Evolutionary conservation across 805 yeast genomes (phyloP), one percentile per base, ranked within the genome.

Genomic region (Schwanniomyces pseudopolymorphus): DNA sequence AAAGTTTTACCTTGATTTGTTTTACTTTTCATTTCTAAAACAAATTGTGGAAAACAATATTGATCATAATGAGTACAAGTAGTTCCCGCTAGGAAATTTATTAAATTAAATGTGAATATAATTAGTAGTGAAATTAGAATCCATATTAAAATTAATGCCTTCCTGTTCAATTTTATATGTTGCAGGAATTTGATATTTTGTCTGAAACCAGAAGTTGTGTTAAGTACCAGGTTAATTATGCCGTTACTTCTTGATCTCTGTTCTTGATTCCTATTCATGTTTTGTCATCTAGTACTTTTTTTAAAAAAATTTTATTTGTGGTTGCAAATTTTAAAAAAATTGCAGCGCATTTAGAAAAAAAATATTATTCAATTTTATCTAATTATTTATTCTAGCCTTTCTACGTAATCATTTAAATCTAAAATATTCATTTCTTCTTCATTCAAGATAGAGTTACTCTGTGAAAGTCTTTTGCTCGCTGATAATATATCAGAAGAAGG

Each of bases 21-120:
- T 31, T 66, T 63, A 43, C 70, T 73, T 13, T 62, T 59, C 37
- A 74, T 61, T 40, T 70, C 70, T 19, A 79, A 55, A 19, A 70
- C 68, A 21, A 70, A 58, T 39, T 75, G 80, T 0, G 84, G 80
- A 25, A 67, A 44, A 51, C 80, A 77, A 9, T 36, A 26, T 13
- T 39, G 36, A 20, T 62, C 46, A 22, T 51, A 47, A 6, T 57
- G 54, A 28, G 63, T 51, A 48, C 80, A 77, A 0, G 78, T 53
- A 35, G 58, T 49, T 31, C 56, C 22, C 16, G 13, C 4, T 14
- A 31, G 19, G 4, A 31, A 31, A 14, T 31, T 19, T 14, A 31
- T 1, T 16, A 11, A 14, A 8, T 14, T 31, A 14, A 31, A 5
- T 16, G 11, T 16, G 3, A 31, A 17, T 7, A 31, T 3, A 5